Conservation (phyloP, 2,329 filamentous ascomycete genomes). For the Dactylonectria estremocensis region DNA sequence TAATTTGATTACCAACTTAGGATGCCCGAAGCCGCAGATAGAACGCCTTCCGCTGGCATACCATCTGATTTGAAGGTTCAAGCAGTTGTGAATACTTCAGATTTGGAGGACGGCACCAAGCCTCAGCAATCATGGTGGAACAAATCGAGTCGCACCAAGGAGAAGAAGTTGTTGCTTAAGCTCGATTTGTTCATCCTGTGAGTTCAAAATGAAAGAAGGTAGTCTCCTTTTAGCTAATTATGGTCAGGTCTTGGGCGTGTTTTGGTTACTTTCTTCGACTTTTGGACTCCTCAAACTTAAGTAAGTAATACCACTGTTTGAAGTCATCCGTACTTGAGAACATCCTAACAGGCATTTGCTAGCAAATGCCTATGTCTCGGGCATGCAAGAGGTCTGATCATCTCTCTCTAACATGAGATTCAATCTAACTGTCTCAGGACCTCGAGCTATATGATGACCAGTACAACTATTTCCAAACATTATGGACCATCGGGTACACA, state of each 20-base stretch:
- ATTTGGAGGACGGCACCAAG: neutral
- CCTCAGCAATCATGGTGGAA: neutral
- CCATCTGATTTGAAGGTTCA: neutral
- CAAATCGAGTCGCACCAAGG: neutral
- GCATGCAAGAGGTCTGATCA: conserved; percentile 14
- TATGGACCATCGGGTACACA: conserved; percentile 12
- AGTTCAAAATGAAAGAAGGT: neutral
- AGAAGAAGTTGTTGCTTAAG: conserved; percentile 9
- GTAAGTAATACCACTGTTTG: neutral
- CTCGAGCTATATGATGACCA: conserved; percentile 8
- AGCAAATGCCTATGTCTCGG: conserved; percentile 16
- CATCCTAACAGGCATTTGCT: neutral
- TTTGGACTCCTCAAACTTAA: conserved; percentile 7
- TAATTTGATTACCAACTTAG: neutral
- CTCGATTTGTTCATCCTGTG: conserved; percentile 16
- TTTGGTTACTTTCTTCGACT: conserved; percentile 12
- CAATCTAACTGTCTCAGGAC: neutral
- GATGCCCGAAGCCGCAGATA: neutral
- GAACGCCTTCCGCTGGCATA: neutral
- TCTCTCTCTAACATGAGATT: neutral
- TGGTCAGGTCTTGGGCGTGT: conserved; percentile 8
- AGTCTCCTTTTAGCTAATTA: neutral
- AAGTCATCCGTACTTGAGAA: neutral
- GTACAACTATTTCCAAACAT: conserved; percentile 20
- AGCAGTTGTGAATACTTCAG: neutral